These are phyloP conservation scores for Croton laevigatus DNA, from an alignment of 441 rosid species.

Conservation along the genomic window DNA sequence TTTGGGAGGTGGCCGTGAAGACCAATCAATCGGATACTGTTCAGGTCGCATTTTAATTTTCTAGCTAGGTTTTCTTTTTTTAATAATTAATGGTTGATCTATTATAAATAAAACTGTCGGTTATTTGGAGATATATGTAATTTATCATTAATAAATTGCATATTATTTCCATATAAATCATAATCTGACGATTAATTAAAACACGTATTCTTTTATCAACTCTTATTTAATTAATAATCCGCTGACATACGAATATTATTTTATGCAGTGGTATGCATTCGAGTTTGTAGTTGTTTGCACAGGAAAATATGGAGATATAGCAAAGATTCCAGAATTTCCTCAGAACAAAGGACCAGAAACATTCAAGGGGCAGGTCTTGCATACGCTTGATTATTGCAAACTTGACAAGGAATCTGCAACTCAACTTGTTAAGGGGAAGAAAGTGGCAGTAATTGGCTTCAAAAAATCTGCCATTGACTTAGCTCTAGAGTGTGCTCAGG, in stretches of 20 bases:
- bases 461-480: slow-evolving; percentile 92
- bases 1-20: slow-evolving; percentile 79
- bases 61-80: not conserved
- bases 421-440: slow-evolving; percentile 56
- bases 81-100: not conserved
- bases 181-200: no score
- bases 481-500: slow-evolving; percentile 78
- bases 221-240: no score
- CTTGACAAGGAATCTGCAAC: slow-evolving; percentile 56
- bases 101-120: no score
- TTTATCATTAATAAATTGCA: no score
- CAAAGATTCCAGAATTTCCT: slow-evolving; percentile 55
- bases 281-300: slow-evolving; percentile 71
- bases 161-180: no score
- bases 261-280: slow-evolving; percentile 64
- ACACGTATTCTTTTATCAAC: no score
- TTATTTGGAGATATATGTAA: no score
- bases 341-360: slow-evolving; percentile 56
- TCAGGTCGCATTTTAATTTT: slow-evolving; percentile 39
- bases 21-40: slow-evolving; percentile 41
- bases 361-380: slow-evolving; percentile 66
- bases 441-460: slow-evolving; percentile 68
- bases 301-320: slow-evolving; percentile 81
- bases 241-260: not conserved
- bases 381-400: slow-evolving; percentile 75